Evolutionary conservation across 805 yeast species (phyloP), one percentile per base, ranked within the genome.

Genomic region (Nakazawaea ambrosiae): DNA sequence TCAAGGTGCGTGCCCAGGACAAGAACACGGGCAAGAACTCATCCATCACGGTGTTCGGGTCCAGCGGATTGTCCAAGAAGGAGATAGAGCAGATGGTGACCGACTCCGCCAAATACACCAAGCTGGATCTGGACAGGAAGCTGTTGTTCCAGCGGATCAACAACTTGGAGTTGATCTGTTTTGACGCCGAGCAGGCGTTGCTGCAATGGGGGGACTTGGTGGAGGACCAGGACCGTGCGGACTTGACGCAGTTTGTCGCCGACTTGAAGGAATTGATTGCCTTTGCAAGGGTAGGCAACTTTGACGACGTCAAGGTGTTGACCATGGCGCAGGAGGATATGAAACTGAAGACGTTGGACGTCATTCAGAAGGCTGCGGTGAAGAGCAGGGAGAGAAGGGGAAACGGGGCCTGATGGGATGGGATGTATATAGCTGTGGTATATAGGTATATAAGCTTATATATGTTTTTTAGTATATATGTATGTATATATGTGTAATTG

Each of bases 21-120:
- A 84, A 87, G 75, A 92, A 89, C 48, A 78, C 94, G 48, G 85
- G 82, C 71, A 88, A 88, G 76, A 89, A 84, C 51, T 88, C 96
- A 41, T 85, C 95, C 44, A 89, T 88, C 66, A 88, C 96, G 36
- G 96, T 88, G 48, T 95, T 95, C 49, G 97, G 96, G 50, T 84
- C 95, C 41, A 85, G 95, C 33, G 97, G 96, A 64, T 70, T 88
- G 61, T 79, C 89, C 49, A 92, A 87, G 56, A 59, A 82, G 43
- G 96, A 88, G 70, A 83, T 88, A 58, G 95, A 87, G 65, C 75
- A 81, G 63, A 80, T 89, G 86, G 90, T 88, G 44, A 77, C 72
- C 64, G 95, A 85, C 53, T 94, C 96, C 54, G 94, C 86, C 70
- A 81, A 81, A 65, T 81, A 69, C 68, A 84, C 87, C 54, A 88